phyloP scores from a whole-genome alignment of 495 filamentous ascomycete genomes.

The Penicillium bialowiezense region DNA sequence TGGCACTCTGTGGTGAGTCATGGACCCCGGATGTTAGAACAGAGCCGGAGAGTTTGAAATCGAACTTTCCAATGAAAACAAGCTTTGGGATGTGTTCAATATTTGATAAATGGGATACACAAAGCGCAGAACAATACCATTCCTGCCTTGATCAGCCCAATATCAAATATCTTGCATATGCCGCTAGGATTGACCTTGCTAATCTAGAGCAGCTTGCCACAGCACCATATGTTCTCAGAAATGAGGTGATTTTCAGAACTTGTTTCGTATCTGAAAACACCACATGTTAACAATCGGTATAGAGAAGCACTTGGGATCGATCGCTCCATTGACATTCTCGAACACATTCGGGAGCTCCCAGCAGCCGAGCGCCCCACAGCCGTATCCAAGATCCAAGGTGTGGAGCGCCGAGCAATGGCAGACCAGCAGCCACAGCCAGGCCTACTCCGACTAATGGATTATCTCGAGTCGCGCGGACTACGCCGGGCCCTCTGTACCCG shows the following conservation, averaged over 20 bases:
- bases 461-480: constrained; percentile 63
- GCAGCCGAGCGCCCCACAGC: constrained; percentile 58
- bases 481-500: constrained; percentile 86
- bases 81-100: no score
- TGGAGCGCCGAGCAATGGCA: constrained; percentile 78
- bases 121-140: no score
- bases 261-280: not conserved
- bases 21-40: not conserved
- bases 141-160: no score
- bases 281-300: constrained; percentile 2
- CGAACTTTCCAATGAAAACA: no score
- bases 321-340: constrained; percentile 75
- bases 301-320: constrained; percentile 63
- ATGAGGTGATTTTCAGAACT: constrained; percentile 62
- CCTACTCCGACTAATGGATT: constrained; percentile 69
- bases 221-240: constrained; percentile 89
- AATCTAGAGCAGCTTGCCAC: constrained; percentile 81
- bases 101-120: no score
- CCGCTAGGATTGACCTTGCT: constrained; percentile 11
- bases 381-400: constrained; percentile 66
- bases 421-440: constrained; percentile 78
- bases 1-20: constrained; percentile 81
- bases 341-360: constrained; percentile 76
- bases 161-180: no score
- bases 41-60: no score